phyloP scores from a whole-genome alignment of 2,329 filamentous ascomycete genomes.

The Fusarium longipes region DNA sequence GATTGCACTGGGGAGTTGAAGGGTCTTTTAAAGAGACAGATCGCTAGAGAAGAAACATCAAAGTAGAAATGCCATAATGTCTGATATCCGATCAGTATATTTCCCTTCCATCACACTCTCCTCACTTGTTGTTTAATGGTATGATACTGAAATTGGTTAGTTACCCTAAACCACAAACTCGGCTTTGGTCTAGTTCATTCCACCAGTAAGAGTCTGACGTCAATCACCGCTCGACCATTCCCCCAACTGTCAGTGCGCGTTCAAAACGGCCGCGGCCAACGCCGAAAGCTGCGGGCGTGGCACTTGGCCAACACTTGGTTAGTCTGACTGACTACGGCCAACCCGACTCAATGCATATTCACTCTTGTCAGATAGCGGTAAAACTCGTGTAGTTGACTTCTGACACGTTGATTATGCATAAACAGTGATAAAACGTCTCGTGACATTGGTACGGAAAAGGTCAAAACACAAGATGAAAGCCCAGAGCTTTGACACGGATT shows the following conservation, averaged over 20 bases:
- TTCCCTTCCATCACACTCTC: neutral
- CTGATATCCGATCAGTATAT: no score
- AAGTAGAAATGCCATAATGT: neutral
- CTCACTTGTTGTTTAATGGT: no score
- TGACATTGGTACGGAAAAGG: neutral
- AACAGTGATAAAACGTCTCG: neutral
- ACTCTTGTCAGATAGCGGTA: neutral
- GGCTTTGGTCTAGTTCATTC: neutral
- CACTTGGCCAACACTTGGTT: neutral
- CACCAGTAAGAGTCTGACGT: neutral
- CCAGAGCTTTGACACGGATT: neutral
- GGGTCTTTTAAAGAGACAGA: neutral
- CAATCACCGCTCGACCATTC: neutral
- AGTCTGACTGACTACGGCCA: neutral
- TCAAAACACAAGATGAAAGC: slow-evolving; percentile 1
- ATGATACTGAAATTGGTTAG: no score
- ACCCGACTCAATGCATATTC: neutral
- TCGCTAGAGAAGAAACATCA: neutral
- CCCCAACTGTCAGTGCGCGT: neutral
- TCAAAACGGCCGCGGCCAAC: neutral
- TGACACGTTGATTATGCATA: neutral
- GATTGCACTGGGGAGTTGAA: slow-evolving; percentile 16
- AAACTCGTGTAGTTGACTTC: neutral
- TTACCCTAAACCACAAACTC: neutral
- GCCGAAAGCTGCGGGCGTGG: slow-evolving; percentile 1